Conservation (phyloP, 2,329 filamentous ascomycete genomes). For the Pseudogymnoascus sp. region DNA sequence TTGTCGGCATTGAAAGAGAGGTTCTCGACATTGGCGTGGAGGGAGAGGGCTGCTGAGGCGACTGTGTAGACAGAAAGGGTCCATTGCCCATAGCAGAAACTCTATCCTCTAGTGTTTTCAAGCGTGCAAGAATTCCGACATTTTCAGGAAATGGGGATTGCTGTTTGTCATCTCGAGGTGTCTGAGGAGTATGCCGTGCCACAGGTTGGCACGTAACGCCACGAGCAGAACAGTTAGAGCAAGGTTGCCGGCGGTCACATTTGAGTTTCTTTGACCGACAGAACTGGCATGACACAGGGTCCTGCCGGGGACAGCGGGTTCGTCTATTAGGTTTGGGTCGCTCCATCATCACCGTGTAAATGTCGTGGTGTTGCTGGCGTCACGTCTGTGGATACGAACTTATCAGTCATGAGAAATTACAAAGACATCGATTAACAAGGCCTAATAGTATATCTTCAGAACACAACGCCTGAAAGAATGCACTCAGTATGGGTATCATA, state of each 20-base stretch:
- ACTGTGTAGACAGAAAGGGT: neutral
- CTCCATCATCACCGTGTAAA: neutral
- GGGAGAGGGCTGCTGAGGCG: neutral
- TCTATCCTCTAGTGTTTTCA: neutral
- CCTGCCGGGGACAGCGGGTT: slow-evolving; percentile 16
- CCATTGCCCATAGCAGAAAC: neutral
- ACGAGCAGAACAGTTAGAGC: slow-evolving; percentile 21
- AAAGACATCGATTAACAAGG: neutral
- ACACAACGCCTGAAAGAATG: neutral
- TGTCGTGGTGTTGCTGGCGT: neutral
- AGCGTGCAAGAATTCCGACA: neutral
- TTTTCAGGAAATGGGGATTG: neutral
- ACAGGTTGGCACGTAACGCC: slow-evolving; percentile 9
- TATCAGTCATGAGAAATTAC: neutral
- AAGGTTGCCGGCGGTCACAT: slow-evolving; percentile 21
- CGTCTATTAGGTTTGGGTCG: neutral
- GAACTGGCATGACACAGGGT: slow-evolving; percentile 22
- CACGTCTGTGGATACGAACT: neutral
- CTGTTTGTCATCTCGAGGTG: neutral
- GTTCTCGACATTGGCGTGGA: neutral
- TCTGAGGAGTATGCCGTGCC: neutral
- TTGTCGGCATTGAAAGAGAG: neutral
- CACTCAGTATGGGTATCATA: neutral
- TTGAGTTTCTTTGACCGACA: slow-evolving; percentile 21
- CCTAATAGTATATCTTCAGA: neutral